Conservation (phyloP, 1,284 basidiomycete genomes). For the Moniliella sp. region DNA sequence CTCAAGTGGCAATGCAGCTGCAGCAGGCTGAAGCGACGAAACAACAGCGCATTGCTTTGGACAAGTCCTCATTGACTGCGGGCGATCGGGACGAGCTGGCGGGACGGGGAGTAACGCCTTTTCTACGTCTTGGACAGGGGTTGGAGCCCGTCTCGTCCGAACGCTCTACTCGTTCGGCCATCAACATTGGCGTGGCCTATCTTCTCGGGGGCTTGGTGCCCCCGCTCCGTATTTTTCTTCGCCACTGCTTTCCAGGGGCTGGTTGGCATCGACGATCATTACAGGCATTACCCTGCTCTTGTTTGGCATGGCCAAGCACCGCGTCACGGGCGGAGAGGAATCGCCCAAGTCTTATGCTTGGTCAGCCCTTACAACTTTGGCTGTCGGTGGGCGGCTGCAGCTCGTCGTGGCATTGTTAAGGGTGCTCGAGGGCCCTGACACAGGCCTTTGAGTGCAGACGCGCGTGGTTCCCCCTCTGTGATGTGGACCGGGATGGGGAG, state of each 20-base stretch:
- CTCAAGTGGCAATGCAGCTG: constrained; percentile 44
- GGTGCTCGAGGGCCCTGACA: constrained; percentile 43
- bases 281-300: constrained; percentile 18
- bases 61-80: not conserved
- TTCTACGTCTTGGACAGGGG: constrained; percentile 17
- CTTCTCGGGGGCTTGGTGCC: constrained; percentile 20
- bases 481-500: no score
- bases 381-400: constrained; percentile 78
- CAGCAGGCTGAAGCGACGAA: constrained; percentile 1
- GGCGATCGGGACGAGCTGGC: not conserved
- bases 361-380: constrained; percentile 65
- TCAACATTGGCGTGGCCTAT: constrained; percentile 19
- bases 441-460: no score
- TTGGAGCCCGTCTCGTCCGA: constrained; percentile 18
- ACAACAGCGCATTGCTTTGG: not conserved
- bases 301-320: constrained; percentile 18
- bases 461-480: no score
- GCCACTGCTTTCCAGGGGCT: constrained; percentile 9
- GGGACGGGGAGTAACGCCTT: constrained; percentile 16
- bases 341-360: constrained; percentile 39
- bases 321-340: constrained; percentile 12
- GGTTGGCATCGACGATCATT: constrained; percentile 12
- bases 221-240: constrained; percentile 18
- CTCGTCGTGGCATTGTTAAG: constrained; percentile 75
- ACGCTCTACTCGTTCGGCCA: constrained; percentile 14